phyloP scores from a whole-genome alignment of 2,329 filamentous ascomycete species.

The Alternaria dauci region DNA sequence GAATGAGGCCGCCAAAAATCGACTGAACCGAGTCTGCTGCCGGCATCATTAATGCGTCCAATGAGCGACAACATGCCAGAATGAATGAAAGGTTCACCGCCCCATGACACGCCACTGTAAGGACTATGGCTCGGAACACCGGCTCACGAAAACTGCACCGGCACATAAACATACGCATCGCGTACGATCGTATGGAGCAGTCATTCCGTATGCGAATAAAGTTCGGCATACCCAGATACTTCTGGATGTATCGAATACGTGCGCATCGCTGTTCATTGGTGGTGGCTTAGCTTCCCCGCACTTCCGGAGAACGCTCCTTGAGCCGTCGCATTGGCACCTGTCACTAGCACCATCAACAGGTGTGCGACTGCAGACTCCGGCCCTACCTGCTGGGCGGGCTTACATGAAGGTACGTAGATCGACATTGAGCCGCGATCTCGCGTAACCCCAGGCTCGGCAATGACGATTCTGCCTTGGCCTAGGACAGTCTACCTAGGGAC shows the following conservation, averaged over 20 bases:
- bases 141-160: background rate
- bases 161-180: background rate
- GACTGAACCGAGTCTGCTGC: background rate
- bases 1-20: background rate
- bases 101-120: background rate
- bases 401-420: conserved; percentile 11
- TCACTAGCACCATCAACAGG: background rate
- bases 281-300: conserved; percentile 16
- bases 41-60: rapidly evolving
- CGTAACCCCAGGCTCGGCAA: conserved; percentile 18
- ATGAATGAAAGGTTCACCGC: background rate
- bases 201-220: background rate
- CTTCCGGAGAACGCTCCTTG: background rate
- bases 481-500: background rate
- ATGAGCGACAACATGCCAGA: background rate
- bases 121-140: background rate
- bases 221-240: background rate
- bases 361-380: background rate
- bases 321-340: conserved; percentile 4
- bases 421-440: conserved; percentile 17
- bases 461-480: conserved; percentile 27
- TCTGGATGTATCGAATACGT: background rate
- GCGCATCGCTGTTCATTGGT: background rate
- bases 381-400: conserved; percentile 12
- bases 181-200: background rate